Evolutionary conservation across 306 rosid genomes (phyloP).

Genomic region (Castanospermum australe): DNA sequence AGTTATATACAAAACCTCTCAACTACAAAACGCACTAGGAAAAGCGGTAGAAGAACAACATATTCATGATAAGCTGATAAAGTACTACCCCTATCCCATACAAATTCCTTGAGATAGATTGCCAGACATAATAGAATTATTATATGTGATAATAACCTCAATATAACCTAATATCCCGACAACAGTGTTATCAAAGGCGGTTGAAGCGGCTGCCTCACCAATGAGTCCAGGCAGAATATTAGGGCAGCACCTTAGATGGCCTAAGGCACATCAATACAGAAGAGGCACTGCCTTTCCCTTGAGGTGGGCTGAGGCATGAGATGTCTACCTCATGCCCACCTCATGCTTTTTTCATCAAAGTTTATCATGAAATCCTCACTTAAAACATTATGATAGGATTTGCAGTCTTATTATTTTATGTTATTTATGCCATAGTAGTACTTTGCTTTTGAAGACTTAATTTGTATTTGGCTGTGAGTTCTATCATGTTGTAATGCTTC

Average conservation of each 20-base stretch:
- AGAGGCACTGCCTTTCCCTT: no score
- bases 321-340: no score
- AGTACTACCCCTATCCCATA: not conserved
- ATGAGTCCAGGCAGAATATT: not conserved
- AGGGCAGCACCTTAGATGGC: not conserved
- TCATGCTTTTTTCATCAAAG: no score
- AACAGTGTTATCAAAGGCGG: not conserved
- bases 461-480: no score
- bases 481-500: no score
- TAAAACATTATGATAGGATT: no score
- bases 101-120: not conserved
- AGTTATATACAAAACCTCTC: not conserved
- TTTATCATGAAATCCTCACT: no score
- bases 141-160: not conserved
- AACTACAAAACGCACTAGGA: not conserved
- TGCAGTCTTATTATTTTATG: no score
- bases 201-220: not conserved
- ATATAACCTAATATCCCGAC: not conserved
- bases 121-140: not conserved
- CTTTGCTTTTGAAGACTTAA: no score
- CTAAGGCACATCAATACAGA: not conserved
- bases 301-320: no score
- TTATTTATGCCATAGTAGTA: no score
- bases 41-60: not conserved
- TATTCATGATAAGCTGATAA: not conserved